Evolutionary conservation across 2,329 filamentous ascomycete genomes (phyloP).

Genomic region (Exophiala phaeomuriformis): DNA sequence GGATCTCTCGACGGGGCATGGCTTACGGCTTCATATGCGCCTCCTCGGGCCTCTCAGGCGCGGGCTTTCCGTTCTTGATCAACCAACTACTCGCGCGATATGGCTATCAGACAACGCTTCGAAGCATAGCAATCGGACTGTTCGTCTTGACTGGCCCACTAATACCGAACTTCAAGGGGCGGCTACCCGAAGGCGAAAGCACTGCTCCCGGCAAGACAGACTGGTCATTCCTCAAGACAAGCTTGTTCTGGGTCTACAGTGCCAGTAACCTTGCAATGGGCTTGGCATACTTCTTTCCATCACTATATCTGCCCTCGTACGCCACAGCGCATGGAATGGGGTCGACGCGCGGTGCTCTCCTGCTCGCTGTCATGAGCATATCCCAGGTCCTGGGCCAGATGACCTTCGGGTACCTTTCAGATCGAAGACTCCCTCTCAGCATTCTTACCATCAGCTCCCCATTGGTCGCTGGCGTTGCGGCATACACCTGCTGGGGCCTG

Average conservation of each 20-base stretch:
- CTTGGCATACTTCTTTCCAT: conserved; percentile 35
- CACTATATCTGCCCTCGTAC: conserved; percentile 36
- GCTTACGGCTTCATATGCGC: conserved; percentile 24
- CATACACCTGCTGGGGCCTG: conserved; percentile 45
- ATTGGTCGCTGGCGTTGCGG: conserved; percentile 35
- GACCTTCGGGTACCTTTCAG: conserved; percentile 33
- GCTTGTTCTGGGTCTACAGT: conserved; percentile 43
- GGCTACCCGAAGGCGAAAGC: conserved; percentile 31
- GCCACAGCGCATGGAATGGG: conserved; percentile 25
- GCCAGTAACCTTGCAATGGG: conserved; percentile 37
- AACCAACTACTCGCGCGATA: conserved; percentile 38
- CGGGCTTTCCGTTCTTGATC: conserved; percentile 41
- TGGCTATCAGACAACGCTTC: conserved; percentile 39
- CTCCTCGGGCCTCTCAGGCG: conserved; percentile 40
- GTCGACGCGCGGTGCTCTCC: conserved; percentile 13
- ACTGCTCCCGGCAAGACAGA: conserved; percentile 31
- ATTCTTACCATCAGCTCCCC: conserved; percentile 39
- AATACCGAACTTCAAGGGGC: conserved; percentile 36
- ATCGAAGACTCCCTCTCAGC: conserved; percentile 36
- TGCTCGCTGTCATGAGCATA: conserved; percentile 23
- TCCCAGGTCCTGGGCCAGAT: conserved; percentile 21
- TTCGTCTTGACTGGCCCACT: conserved; percentile 35
- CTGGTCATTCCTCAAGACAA: conserved; percentile 32
- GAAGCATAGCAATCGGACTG: conserved; percentile 38
- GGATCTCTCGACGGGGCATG: conserved; percentile 34